phyloP scores from a whole-genome alignment of 371 early-diverging fungal species.

The Rhizopus delemar region DNA sequence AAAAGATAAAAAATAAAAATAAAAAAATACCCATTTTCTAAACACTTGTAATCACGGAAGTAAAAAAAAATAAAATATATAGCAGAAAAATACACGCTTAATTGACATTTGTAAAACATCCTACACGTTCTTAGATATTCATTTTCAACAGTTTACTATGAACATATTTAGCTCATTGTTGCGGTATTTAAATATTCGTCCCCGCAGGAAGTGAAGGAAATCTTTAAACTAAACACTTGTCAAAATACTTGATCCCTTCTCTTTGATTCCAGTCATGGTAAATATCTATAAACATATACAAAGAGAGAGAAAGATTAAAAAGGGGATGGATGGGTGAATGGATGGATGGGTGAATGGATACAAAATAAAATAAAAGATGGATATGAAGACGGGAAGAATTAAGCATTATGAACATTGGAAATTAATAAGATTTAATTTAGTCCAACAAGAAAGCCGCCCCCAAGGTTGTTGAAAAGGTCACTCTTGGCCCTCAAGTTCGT shows the following conservation, averaged over 20 bases:
- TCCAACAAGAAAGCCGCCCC: slow-evolving; percentile 67
- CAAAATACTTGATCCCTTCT: slow-evolving; percentile 11
- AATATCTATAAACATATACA: slow-evolving; percentile 8
- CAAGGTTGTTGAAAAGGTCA: slow-evolving; percentile 85
- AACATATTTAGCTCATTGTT: too few relatives aligned
- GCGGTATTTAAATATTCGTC: too few relatives aligned
- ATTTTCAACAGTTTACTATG: too few relatives aligned
- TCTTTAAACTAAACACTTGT: neutral
- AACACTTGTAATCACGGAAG: too few relatives aligned
- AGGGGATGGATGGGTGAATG: slow-evolving; percentile 9
- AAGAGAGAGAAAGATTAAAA: neutral
- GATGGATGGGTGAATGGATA: slow-evolving; percentile 4
- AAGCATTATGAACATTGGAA: neutral
- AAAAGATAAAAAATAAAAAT: slow-evolving; percentile 3
- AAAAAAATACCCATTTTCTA: neutral
- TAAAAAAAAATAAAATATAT: too few relatives aligned
- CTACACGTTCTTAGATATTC: too few relatives aligned
- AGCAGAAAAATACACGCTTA: too few relatives aligned
- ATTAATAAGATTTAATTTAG: slow-evolving; percentile 35
- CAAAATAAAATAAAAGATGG: neutral
- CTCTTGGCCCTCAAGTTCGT: slow-evolving; percentile 97
- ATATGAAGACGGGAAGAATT: neutral
- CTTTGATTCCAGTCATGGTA: slow-evolving; percentile 39
- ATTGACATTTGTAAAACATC: too few relatives aligned
- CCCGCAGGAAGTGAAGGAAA: too few relatives aligned